These are phyloP conservation scores for Saccharomycopsis guyanensis DNA, from an alignment of 805 yeast species.

Conservation along the genomic window DNA sequence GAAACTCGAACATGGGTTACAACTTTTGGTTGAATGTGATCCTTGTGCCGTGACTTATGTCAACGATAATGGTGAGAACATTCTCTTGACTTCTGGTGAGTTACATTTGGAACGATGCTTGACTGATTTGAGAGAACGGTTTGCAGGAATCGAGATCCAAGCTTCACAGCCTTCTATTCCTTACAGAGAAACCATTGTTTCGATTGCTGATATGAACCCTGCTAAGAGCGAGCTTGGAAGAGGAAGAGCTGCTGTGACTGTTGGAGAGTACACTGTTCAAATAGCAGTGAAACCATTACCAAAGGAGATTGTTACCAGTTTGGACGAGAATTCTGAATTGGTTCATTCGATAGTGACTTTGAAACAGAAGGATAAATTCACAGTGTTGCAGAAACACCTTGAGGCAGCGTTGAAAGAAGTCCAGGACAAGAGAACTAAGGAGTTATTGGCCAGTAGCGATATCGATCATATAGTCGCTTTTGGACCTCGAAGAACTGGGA, in stretches of 20 bases:
- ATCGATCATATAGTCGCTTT: constrained; percentile 47
- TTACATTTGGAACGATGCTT: constrained; percentile 90
- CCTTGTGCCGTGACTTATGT: constrained; percentile 87
- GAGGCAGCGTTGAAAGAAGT: constrained; percentile 1
- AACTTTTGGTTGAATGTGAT: constrained; percentile 76
- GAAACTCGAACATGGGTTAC: constrained; percentile 69
- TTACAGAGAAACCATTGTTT: constrained; percentile 73
- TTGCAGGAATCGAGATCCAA: constrained; percentile 83
- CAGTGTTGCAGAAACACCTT: constrained; percentile 9
- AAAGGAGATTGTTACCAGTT: constrained; percentile 37
- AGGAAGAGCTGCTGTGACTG: constrained; percentile 40
- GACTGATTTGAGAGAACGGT: constrained; percentile 82
- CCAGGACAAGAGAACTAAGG: constrained; percentile 17
- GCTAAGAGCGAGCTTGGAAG: constrained; percentile 39
- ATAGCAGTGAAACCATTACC: constrained; percentile 51
- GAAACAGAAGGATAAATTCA: constrained; percentile 24
- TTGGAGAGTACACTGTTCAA: constrained; percentile 42
- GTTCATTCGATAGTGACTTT: constrained; percentile 32
- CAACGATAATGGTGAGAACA: constrained; percentile 88
- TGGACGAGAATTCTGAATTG: constrained; percentile 39
- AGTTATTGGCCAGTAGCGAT: constrained; percentile 25
- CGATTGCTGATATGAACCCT: constrained; percentile 43
- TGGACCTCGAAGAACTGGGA: constrained; percentile 72
- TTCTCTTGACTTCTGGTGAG: constrained; percentile 94
- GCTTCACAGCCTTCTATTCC: constrained; percentile 93